Evolutionary conservation across 192 early-diverging fungal genomes (phyloP).

Genomic region (Mortierella alpina): DNA sequence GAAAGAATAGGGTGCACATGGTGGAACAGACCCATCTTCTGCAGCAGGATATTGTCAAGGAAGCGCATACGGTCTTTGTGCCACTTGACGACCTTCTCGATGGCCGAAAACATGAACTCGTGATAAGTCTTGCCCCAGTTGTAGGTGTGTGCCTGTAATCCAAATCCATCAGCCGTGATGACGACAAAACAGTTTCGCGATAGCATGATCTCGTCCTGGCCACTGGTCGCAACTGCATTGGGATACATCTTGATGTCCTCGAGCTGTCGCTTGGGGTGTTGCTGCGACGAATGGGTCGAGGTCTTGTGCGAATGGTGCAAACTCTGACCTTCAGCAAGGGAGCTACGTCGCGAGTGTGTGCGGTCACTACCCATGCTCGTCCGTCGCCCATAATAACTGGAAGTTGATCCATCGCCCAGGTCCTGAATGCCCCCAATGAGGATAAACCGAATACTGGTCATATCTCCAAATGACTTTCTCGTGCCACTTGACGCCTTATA

Average conservation of each 20-base stretch:
- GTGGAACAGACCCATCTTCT: slow-evolving; percentile 73
- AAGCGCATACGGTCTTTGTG: slow-evolving; percentile 61
- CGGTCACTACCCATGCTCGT: slow-evolving; percentile 60
- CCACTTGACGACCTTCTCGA: slow-evolving; percentile 55
- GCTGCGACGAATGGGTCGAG: slow-evolving; percentile 54
- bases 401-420: slow-evolving; percentile 43
- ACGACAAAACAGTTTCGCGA: slow-evolving; percentile 59
- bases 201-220: slow-evolving; percentile 25
- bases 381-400: slow-evolving; percentile 44
- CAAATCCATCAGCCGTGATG: slow-evolving; percentile 58
- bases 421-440: slow-evolving; percentile 65
- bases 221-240: slow-evolving; percentile 28
- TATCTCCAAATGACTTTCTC: slow-evolving; percentile 37
- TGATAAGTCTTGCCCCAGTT: slow-evolving; percentile 61
- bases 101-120: slow-evolving; percentile 58
- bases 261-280: slow-evolving; percentile 32
- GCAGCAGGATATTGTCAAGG: slow-evolving; percentile 64
- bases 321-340: slow-evolving; percentile 34
- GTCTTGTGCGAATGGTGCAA: slow-evolving; percentile 58
- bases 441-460: slow-evolving; percentile 56
- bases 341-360: slow-evolving; percentile 50
- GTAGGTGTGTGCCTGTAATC: slow-evolving; percentile 59
- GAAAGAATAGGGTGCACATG: slow-evolving; percentile 55
- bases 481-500: slow-evolving; percentile 47
- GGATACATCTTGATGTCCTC: slow-evolving; percentile 60